Evolutionary conservation across 2,329 filamentous ascomycete species (phyloP).

Genomic region (Lachnellula hyalina): DNA sequence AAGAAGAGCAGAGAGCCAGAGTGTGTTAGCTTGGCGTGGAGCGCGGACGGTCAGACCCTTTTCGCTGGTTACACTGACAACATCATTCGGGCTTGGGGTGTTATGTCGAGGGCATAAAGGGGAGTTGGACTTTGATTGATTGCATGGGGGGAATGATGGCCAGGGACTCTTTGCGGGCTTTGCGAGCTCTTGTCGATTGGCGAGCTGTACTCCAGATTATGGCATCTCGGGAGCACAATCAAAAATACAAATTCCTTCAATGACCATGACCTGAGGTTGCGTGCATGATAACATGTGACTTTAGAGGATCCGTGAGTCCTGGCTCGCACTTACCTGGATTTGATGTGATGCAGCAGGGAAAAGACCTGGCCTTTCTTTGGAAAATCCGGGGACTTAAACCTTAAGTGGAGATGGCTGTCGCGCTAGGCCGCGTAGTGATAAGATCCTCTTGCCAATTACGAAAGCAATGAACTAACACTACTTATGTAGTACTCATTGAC

Average conservation of each 20-base stretch:
- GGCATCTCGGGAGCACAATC: slow-evolving; percentile 29
- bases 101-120: slow-evolving; percentile 84
- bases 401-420: not conserved
- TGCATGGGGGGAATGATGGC: slow-evolving; percentile 25
- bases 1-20: slow-evolving; percentile 99
- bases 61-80: slow-evolving; percentile 99
- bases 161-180: slow-evolving; percentile 28
- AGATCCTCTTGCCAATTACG: not conserved
- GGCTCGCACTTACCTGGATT: not conserved
- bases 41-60: slow-evolving; percentile 95
- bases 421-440: not conserved
- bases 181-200: slow-evolving; percentile 28
- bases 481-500: not conserved
- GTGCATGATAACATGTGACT: not conserved
- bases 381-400: not conserved
- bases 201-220: slow-evolving; percentile 31
- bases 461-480: not conserved
- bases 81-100: slow-evolving; percentile 96
- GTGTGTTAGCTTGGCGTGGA: slow-evolving; percentile 97
- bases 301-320: not conserved
- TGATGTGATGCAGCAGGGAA: not conserved
- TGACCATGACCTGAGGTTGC: not conserved
- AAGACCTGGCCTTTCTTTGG: not conserved
- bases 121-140: slow-evolving; percentile 11
- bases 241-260: slow-evolving; percentile 23